Conservation (phyloP, 2,329 filamentous ascomycete genomes). For the Diplocarpon mali region DNA sequence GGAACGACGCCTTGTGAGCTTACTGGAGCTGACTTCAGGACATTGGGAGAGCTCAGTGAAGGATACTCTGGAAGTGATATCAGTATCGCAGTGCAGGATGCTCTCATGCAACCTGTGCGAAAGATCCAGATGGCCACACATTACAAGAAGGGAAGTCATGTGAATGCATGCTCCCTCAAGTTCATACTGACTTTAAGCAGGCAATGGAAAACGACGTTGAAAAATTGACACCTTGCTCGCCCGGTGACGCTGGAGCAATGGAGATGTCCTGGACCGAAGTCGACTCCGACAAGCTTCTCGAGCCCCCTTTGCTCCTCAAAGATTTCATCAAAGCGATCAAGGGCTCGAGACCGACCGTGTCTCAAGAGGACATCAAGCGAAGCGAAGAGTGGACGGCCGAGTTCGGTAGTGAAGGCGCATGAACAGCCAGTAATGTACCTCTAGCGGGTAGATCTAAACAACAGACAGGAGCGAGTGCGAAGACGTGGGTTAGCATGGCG, state of each 20-base stretch:
- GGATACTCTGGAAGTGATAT: constrained; percentile 97
- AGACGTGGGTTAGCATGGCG: constrained; percentile 13
- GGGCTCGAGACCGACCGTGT: constrained; percentile 80
- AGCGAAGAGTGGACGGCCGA: constrained; percentile 93
- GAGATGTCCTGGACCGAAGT: constrained; percentile 94
- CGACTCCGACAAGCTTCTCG: constrained; percentile 70
- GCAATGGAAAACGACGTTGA: constrained; percentile 56
- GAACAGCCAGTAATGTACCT: constrained; percentile 4
- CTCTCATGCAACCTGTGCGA: constrained; percentile 91
- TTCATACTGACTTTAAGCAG: constrained; percentile 32
- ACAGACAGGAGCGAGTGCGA: neutral
- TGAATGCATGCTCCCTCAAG: neutral
- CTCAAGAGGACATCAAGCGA: constrained; percentile 67
- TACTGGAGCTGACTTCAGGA: constrained; percentile 64
- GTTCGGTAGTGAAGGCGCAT: constrained; percentile 77
- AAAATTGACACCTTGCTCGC: constrained; percentile 83
- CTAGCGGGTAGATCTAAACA: neutral
- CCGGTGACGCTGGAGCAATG: constrained; percentile 71
- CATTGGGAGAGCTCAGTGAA: constrained; percentile 71
- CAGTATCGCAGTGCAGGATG: constrained; percentile 86
- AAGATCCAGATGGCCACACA: constrained; percentile 97
- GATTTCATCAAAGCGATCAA: constrained; percentile 93
- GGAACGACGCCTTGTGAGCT: constrained; percentile 85
- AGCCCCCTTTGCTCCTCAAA: constrained; percentile 76
- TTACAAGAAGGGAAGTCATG: constrained; percentile 67